Percentiles rank a stretch among this genome's conserved stretches.
These are phyloP conservation scores for Myrica gale DNA, from an alignment of 306 rosid genomes.

Conservation along the genomic window DNA sequence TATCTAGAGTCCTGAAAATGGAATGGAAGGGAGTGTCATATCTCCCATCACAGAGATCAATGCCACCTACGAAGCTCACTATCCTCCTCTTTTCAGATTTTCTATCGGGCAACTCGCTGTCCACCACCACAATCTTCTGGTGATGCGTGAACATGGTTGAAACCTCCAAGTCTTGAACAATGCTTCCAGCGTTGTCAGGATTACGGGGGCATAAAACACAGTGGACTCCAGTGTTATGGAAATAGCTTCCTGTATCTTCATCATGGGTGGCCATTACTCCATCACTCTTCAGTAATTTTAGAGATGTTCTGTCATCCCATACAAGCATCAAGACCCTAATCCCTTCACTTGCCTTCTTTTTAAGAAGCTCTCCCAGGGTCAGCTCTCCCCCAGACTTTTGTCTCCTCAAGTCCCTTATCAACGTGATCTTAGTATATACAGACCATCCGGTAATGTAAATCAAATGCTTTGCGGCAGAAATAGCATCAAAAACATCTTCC, in stretches of 20 bases:
- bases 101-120: slow-evolving; percentile 25
- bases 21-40: slow-evolving; percentile 53
- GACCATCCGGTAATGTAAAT: slow-evolving; percentile 59
- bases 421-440: slow-evolving; percentile 36
- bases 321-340: slow-evolving; percentile 51
- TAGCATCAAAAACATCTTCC: slow-evolving; percentile 54
- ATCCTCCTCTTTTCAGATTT: slow-evolving; percentile 37
- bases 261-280: slow-evolving; percentile 59
- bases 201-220: slow-evolving; percentile 46
- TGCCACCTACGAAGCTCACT: slow-evolving; percentile 49
- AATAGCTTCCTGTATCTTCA: slow-evolving; percentile 43
- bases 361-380: slow-evolving; percentile 50
- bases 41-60: slow-evolving; percentile 61
- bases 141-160: slow-evolving; percentile 55
- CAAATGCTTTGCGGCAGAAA: slow-evolving; percentile 42
- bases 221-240: slow-evolving; percentile 35
- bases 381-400: slow-evolving; percentile 31
- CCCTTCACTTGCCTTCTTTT: slow-evolving; percentile 48
- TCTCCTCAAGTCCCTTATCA: slow-evolving; percentile 37
- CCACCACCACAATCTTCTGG: slow-evolving; percentile 53
- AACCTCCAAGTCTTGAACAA: slow-evolving; percentile 32
- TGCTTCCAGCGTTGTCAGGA: slow-evolving; percentile 36
- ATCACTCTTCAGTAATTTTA: slow-evolving; percentile 40
- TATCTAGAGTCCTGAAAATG: slow-evolving; percentile 36
- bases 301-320: slow-evolving; percentile 55